A percentile compares a stretch with the other conserved stretches of the same genome.
Conservation (phyloP, 2,329 filamentous ascomycete genomes). For the Aspergillus neotritici region DNA sequence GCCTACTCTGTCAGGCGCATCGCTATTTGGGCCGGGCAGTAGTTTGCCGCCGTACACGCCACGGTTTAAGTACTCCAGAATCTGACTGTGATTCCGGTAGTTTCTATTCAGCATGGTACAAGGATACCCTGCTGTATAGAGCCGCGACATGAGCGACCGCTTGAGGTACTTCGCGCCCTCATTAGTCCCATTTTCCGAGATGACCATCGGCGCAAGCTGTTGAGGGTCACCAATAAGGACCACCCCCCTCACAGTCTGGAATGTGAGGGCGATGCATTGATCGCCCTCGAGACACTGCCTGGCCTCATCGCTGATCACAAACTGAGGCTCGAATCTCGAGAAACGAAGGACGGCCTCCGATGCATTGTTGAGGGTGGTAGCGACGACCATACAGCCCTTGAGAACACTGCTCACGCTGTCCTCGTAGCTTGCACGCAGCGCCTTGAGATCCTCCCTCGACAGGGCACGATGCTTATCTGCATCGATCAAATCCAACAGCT, state of each 20-base stretch:
- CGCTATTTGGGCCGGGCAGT: not conserved
- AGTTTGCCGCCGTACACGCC: not conserved
- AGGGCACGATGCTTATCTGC: not conserved
- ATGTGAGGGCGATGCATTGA: slow-evolving; percentile 9
- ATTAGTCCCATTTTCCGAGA: slow-evolving; percentile 5
- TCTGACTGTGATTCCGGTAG: not conserved
- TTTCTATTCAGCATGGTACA: not conserved
- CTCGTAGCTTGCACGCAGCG: not conserved
- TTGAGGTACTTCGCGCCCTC: slow-evolving; percentile 6
- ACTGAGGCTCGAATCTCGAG: slow-evolving; percentile 4
- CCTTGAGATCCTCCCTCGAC: not conserved
- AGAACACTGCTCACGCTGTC: not conserved
- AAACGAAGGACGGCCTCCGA: not conserved
- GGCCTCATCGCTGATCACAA: slow-evolving; percentile 13
- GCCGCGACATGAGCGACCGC: slow-evolving; percentile 3
- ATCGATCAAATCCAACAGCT: not conserved
- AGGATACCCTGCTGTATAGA: not conserved
- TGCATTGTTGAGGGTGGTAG: slow-evolving; percentile 2
- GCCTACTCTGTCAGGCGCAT: not conserved
- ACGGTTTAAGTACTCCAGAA: not conserved
- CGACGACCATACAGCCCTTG: not conserved
- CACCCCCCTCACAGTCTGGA: slow-evolving; percentile 2
- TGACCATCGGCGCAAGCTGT: slow-evolving; percentile 10
- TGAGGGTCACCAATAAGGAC: slow-evolving; percentile 10
- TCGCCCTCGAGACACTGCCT: slow-evolving; percentile 13